A percentile compares a stretch with the other conserved stretches of the same genome.
These are phyloP conservation scores for Austroboletus festivus DNA, from an alignment of 768 basidiomycete genomes.

Conservation along the genomic window DNA sequence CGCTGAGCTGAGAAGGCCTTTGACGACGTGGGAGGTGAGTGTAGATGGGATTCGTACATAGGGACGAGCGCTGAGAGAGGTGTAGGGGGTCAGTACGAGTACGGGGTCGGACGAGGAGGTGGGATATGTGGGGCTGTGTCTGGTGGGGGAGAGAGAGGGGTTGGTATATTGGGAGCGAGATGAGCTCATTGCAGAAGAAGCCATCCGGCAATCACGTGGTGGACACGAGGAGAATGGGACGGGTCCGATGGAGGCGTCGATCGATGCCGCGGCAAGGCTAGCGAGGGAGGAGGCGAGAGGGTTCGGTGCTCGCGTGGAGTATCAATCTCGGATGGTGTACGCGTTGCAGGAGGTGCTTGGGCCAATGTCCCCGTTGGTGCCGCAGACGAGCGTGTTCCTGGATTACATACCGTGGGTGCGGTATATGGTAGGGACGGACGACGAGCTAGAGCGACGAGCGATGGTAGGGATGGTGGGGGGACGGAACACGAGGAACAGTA, in stretches of 20 bases:
- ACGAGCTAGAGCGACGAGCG: conserved; percentile 33
- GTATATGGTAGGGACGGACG: conserved; percentile 64
- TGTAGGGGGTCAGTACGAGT: conserved; percentile 15
- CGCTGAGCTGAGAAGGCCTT: conserved; percentile 41
- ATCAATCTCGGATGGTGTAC: conserved; percentile 40
- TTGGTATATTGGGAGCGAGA: conserved; percentile 43
- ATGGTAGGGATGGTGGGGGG: conserved; percentile 37
- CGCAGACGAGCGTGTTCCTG: conserved; percentile 47
- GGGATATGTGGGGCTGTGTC: conserved; percentile 46
- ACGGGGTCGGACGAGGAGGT: conserved; percentile 39
- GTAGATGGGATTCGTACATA: background rate
- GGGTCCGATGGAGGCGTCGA: conserved; percentile 33
- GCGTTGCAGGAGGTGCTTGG: conserved; percentile 51
- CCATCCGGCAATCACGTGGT: conserved; percentile 49
- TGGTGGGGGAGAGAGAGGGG: conserved; percentile 13
- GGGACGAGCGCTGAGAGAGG: conserved; percentile 9
- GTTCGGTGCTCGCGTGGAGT: conserved; percentile 43
- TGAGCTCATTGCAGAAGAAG: conserved; percentile 45
- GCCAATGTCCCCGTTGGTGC: conserved; percentile 39
- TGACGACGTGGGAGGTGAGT: conserved; percentile 41
- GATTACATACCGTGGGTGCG: conserved; percentile 73
- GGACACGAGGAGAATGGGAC: conserved; percentile 29
- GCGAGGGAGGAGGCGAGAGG: conserved; percentile 12
- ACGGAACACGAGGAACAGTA: conserved; percentile 60
- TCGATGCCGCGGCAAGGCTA: conserved; percentile 32